phyloP scores from a whole-genome alignment of 83 land plant species.

The Thuja plicata region DNA sequence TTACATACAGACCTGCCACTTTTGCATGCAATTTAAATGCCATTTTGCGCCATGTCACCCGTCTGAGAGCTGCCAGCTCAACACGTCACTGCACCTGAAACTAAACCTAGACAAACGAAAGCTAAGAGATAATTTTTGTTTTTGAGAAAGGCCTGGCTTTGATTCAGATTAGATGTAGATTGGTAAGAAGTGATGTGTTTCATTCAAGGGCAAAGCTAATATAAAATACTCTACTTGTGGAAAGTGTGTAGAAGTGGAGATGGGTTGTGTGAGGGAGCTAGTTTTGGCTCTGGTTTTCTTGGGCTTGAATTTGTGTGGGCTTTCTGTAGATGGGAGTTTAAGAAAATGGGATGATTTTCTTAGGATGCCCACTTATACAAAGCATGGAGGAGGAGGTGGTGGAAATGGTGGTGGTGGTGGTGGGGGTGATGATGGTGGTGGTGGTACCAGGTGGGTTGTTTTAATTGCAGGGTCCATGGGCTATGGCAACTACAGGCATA shows the following conservation, averaged over 20 bases:
- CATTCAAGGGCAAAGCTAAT: not conserved
- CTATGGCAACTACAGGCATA: constrained; percentile 53
- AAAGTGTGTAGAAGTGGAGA: not conserved
- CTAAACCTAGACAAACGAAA: not conserved
- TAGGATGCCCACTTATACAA: not conserved
- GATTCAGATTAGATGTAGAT: not conserved
- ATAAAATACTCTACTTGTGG: not conserved
- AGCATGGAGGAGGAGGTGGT: not conserved
- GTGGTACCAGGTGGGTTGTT: constrained; percentile 48
- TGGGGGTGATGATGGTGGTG: constrained; percentile 18
- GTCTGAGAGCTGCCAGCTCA: not conserved
- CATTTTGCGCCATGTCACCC: not conserved
- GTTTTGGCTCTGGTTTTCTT: not conserved
- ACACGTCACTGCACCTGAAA: not conserved
- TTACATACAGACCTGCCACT: not conserved
- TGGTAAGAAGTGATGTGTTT: not conserved
- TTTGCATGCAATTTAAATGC: not conserved
- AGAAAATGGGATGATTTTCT: not conserved
- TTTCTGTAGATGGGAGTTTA: not conserved
- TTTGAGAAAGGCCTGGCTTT: too few relatives aligned
- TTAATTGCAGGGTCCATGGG: constrained; percentile 53
- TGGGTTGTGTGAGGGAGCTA: not conserved
- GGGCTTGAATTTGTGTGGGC: not conserved
- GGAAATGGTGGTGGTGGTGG: constrained; percentile 18
- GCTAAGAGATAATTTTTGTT: too few relatives aligned